Evolutionary conservation across 345 rosid genomes (phyloP).

Genomic region (Bruguiera parviflora): DNA sequence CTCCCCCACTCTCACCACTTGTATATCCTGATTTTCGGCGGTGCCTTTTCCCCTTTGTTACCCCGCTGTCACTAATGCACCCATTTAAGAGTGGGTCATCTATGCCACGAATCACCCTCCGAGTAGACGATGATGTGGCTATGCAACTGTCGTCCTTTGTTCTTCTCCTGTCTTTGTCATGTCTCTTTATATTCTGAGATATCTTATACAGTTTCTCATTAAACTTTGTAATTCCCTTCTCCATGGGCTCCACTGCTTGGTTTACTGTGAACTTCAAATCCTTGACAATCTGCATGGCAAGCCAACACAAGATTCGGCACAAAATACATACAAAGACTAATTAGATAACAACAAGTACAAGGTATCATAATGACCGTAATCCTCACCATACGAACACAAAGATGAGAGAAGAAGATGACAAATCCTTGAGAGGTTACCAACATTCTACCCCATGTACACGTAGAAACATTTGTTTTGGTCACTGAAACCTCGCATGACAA

Average conservation of each 20-base stretch:
- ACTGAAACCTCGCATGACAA: too few relatives aligned
- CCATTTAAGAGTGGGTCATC: conserved; percentile 95
- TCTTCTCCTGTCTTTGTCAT: conserved; percentile 71
- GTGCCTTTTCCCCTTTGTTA: conserved; percentile 63
- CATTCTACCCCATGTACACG: too few relatives aligned
- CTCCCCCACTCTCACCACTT: conserved; percentile 93
- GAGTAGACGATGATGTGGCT: conserved; percentile 46
- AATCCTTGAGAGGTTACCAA: too few relatives aligned
- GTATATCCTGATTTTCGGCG: conserved; percentile 65
- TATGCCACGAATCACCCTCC: conserved; percentile 81
- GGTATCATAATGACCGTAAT: background rate
- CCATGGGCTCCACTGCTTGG: conserved; percentile 97
- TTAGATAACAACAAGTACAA: background rate
- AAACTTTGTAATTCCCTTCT: conserved; percentile 86
- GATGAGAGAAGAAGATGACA: too few relatives aligned
- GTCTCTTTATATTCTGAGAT: conserved; percentile 81
- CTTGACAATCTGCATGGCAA: conserved; percentile 67
- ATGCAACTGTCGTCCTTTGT: conserved; percentile 87
- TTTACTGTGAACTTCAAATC: conserved; percentile 91
- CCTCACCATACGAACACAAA: too few relatives aligned
- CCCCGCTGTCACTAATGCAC: conserved; percentile 79
- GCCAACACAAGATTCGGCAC: conserved; percentile 19
- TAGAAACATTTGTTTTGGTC: too few relatives aligned
- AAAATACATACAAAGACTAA: background rate
- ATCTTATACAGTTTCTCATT: conserved; percentile 83